A percentile compares a stretch with the other conserved stretches of the same genome.
Conservation (phyloP, 1,284 basidiomycete species). For the Microbotryum silenes-acaulis region DNA sequence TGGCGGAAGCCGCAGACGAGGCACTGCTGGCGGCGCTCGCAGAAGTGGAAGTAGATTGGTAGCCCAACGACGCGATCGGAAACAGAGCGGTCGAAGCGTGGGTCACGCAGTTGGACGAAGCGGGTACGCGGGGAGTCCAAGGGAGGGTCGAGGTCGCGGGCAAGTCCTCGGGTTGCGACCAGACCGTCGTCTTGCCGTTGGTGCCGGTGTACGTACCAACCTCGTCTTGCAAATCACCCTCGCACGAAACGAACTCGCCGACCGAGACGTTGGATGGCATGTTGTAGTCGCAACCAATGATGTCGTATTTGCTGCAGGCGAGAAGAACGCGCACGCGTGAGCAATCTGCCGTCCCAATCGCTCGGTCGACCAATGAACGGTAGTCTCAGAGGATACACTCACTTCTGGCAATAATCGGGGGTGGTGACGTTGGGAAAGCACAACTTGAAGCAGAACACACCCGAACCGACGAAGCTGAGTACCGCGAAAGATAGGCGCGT, state of each 20-base stretch:
- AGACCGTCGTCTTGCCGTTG: constrained; percentile 11
- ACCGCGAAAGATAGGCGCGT: not conserved
- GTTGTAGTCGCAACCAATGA: constrained; percentile 62
- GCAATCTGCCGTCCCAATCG: too few species aligned
- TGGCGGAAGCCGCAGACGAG: constrained; percentile 40
- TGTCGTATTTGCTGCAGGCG: constrained; percentile 43
- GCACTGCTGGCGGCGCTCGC: constrained; percentile 3
- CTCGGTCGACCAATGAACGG: too few species aligned
- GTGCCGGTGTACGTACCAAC: constrained; percentile 48
- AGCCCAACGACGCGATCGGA: constrained; percentile 33
- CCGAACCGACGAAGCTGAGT: constrained; percentile 53
- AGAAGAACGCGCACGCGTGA: not conserved
- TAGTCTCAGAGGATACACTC: constrained; percentile 46
- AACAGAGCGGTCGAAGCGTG: constrained; percentile 53
- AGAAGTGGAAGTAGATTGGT: constrained; percentile 9
- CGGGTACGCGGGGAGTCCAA: constrained; percentile 54
- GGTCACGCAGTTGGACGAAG: constrained; percentile 56
- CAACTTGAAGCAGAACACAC: constrained; percentile 50
- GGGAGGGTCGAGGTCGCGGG: constrained; percentile 54
- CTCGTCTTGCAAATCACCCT: constrained; percentile 56
- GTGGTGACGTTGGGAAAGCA: constrained; percentile 53
- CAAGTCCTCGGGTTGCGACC: constrained; percentile 47
- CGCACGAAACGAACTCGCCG: constrained; percentile 54
- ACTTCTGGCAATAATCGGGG: constrained; percentile 46
- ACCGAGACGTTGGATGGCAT: constrained; percentile 54